Base-by-base conservation (phyloP, 345 rosid species). In the Salix arbutifolia region DNA sequence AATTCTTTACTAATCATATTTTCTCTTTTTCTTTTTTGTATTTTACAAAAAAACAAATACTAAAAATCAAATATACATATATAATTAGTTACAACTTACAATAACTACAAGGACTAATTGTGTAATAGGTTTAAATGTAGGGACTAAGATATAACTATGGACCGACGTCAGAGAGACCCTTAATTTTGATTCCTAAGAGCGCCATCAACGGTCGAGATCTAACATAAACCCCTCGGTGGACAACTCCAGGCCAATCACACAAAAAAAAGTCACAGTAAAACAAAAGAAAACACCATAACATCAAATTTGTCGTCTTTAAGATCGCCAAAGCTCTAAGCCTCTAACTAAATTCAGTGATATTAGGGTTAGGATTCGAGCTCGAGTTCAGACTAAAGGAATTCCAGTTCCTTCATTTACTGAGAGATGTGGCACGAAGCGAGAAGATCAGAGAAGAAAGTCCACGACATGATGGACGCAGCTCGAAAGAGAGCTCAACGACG, bases 401-500 rank as follows among this genome's bases (percentile, higher is more conserved):
- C 37, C 19, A 56, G 28, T 11, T 56, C 62, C 25, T 58, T 58
- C 14, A 58, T 9, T n/a, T 11, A n/a, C 28, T 23, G 62, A 18
- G 84, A 77, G 91, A 94, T 96, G 98, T 96, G 99, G 99, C 98
- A 96, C 85, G 99, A 93, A 82, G 98, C 98, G 78, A 87, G 99
- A 81, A 87, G 97, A 85, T 94, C 99, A 85, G 99, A 96, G 90
- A 87, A 81, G 91, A 94, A 94, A 68, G 99, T 96, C 13, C 99
- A 96, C 84, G 98, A 94, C 86, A 84, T 94, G 93, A 96, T 96
- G 99, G 98, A 94, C 89, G 98, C 97, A 0, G 98, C 98, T 82
- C 94, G 99, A 67, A 96, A 94, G 86, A 80, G 99, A 80, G 99
- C 97, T 4, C 98, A 93, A 79, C 74, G 99, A 33, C 85, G 97